Percentiles rank a stretch among this genome's conserved stretches.
Evolutionary conservation across 139 green algal genomes (phyloP).

Genomic region (Desmodesmus armatus): DNA sequence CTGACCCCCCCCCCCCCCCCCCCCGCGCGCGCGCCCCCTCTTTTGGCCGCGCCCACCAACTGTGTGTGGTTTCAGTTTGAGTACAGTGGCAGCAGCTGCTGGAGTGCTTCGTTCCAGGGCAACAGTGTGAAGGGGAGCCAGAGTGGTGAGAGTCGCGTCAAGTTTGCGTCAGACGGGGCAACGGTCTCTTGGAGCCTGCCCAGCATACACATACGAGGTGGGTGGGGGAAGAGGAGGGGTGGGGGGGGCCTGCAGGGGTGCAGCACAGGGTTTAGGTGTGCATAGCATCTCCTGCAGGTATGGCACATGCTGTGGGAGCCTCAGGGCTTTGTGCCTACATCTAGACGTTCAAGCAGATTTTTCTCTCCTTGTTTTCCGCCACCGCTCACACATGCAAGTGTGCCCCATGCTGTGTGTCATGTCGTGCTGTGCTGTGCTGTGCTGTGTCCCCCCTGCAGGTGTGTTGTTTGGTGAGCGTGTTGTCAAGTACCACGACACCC

Average conservation of each 20-base stretch:
- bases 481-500: slow-evolving; percentile 72
- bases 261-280: too few species aligned
- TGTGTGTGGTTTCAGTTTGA: slow-evolving; percentile 48
- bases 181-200: slow-evolving; percentile 59
- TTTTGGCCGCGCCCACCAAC: too few species aligned
- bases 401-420: neutral
- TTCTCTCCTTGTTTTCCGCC: too few species aligned
- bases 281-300: too few species aligned
- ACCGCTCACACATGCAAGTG: too few species aligned
- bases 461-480: slow-evolving; percentile 68
- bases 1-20: too few species aligned
- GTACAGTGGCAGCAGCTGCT: slow-evolving; percentile 72
- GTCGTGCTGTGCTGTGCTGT: neutral
- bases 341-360: too few species aligned
- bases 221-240: too few species aligned
- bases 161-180: slow-evolving; percentile 60
- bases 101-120: slow-evolving; percentile 63
- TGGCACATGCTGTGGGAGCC: too few species aligned
- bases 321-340: too few species aligned
- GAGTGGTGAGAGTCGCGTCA: slow-evolving; percentile 56
- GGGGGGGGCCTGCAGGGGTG: too few species aligned
- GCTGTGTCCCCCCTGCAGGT: slow-evolving; percentile 21
- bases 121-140: slow-evolving; percentile 71
- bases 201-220: slow-evolving; percentile 58
- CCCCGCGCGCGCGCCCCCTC: too few species aligned